Evolutionary conservation across 139 green algal species (phyloP), one percentile per base, ranked within the genome.

Genomic region (Chlorella sorokiniana): DNA sequence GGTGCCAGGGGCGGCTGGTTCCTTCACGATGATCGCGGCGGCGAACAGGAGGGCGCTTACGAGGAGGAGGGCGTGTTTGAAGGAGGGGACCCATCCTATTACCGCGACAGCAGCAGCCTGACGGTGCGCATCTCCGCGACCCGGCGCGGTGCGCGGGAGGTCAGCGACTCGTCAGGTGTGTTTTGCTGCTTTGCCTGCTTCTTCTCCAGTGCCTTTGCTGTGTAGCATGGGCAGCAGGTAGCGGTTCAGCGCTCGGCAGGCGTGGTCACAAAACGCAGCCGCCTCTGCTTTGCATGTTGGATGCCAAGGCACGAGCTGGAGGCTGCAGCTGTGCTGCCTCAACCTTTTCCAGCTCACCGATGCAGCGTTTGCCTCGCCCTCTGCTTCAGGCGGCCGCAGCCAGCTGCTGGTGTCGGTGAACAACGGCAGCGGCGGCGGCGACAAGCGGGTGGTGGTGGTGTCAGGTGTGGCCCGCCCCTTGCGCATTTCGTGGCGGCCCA

Each of bases 351-450:
- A n/a, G n/a, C n/a, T n/a, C n/a, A n/a, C n/a, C n/a, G n/a, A n/a
- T n/a, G n/a, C n/a, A 59, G 11, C 48, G 16, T 16, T 59, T 11
- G 48, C 16, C 14, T 59, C 11, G 48, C 16, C 16, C 16, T 16
- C 16, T 59, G 16, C 16, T 59, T 11, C 31, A 35, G 62, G 7
- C 1, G 62, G 62, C 68, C 4, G 23, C 5, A 38, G 45, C 4
- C 72, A 79, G 33, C 72, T 79, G 35, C 72, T 79, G 37, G 72
- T 79, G 35, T 45, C 40, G 5, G 72, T 79, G 16, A 68, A 79
- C 51, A 64, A 11, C 70, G 45, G 72, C 37, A 14, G 64, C 64
- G 35, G 33, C 35, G 5, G 33, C 33, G 37, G 72, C 51, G 61
- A 67, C 31, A 59, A 79, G 72, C 72, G 72, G 6, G 52, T 68